Base-by-base conservation (phyloP, 148 eudicot species). In the Pouteria glomerata region DNA sequence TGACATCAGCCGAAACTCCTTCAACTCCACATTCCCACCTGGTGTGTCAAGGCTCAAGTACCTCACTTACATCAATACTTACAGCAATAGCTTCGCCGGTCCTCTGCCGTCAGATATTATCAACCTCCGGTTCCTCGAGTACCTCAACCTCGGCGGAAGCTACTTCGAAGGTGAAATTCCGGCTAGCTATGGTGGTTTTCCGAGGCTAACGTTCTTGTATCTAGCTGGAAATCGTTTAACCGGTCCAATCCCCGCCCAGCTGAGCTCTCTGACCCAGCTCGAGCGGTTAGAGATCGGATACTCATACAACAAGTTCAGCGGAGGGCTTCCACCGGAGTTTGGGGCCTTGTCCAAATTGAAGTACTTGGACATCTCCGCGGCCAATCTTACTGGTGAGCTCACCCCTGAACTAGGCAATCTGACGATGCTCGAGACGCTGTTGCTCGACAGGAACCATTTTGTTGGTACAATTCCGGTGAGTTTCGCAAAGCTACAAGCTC, bases 11-110 rank as follows among this genome's bases (percentile, higher is more conserved):
- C 96, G 78, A 37, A 95, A 95, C 73, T 18, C 47, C 44, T 95
- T 85, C 76, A 85, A 82, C 65, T 85, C 90, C 31, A 85, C 82
- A 16, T 89, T 95, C 57, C 87, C 97, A 8, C 78, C 37, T 15
- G 97, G 96, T 3, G 51, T 95, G n/a, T 88, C 94, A 14, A 84
- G 66, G 19, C 92, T 95, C 19, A 76, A 70, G 26, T 75, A 44
- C 7, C 82, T 95, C 30, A 82, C 76, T 0, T 26, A 67, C 69
- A 57, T 95, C 13, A 73, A 88, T 56, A 87, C 97, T 33, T 95
- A 67, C 70, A 92, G 96, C 74, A 95, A 95, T 82, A 85, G 76
- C 80, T 95, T 95, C 84, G 70, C 77, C 11, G 99, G 99, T n/a
- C 57, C 82, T 15, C 41, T 95, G 45, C 97, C 99, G 0, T 5